A percentile compares a stretch with the other conserved stretches of the same genome.
Evolutionary conservation across 768 basidiomycete genomes (phyloP).

Genomic region (Lactarius akahatsu): DNA sequence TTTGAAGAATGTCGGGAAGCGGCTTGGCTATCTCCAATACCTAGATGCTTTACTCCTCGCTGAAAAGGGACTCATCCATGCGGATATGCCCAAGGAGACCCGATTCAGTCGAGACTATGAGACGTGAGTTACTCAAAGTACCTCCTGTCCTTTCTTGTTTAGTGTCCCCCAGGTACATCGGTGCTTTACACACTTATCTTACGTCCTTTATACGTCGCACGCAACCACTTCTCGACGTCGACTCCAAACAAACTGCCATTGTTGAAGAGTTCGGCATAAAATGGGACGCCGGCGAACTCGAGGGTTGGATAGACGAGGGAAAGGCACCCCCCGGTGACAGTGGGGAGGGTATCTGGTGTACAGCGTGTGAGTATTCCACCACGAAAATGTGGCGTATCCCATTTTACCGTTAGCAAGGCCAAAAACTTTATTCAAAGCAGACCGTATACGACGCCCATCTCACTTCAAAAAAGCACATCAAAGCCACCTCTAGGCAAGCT

Average conservation of each 20-base stretch:
- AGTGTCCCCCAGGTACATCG: slow-evolving; percentile 65
- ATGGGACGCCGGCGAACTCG: slow-evolving; percentile 77
- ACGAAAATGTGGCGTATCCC: slow-evolving; percentile 12
- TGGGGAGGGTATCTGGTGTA: slow-evolving; percentile 87
- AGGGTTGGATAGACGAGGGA: slow-evolving; percentile 66
- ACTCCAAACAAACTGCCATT: slow-evolving; percentile 61
- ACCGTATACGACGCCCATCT: slow-evolving; percentile 97
- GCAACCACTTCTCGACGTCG: slow-evolving; percentile 77
- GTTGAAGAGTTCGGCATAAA: slow-evolving; percentile 69
- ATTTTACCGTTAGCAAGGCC: slow-evolving; percentile 52
- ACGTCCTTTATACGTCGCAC: slow-evolving; percentile 83
- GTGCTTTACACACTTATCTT: slow-evolving; percentile 77
- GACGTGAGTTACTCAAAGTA: slow-evolving; percentile 47
- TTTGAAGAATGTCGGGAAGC: slow-evolving; percentile 77
- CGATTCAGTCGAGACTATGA: slow-evolving; percentile 77
- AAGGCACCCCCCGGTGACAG: slow-evolving; percentile 43
- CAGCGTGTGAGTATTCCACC: slow-evolving; percentile 66
- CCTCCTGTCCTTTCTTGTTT: slow-evolving; percentile 14
- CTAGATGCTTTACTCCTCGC: slow-evolving; percentile 79
- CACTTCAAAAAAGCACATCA: slow-evolving; percentile 93
- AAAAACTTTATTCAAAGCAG: slow-evolving; percentile 93
- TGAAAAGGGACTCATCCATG: slow-evolving; percentile 59
- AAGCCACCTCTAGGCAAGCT: slow-evolving; percentile 78
- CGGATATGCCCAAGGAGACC: slow-evolving; percentile 66
- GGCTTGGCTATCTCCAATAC: slow-evolving; percentile 90